phyloP scores from a whole-genome alignment of 768 basidiomycete species.

The Suillus weaverae region DNA sequence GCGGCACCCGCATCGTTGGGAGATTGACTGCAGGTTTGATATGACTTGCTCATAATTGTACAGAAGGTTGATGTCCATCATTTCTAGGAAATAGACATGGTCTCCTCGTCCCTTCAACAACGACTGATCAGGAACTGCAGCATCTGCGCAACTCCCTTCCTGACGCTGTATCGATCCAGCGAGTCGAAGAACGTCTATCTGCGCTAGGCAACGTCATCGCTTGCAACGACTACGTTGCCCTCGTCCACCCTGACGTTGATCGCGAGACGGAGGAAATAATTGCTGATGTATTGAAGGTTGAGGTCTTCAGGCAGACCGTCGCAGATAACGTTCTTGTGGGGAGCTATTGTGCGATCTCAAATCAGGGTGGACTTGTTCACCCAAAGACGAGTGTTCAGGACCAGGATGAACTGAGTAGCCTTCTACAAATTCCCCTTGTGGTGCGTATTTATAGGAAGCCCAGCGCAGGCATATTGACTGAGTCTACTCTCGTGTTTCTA shows the following conservation, averaged over 20 bases:
- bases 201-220: slow-evolving; percentile 98
- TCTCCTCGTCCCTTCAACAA: slow-evolving; percentile 91
- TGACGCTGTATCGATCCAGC: slow-evolving; percentile 89
- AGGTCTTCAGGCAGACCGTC: slow-evolving; percentile 97
- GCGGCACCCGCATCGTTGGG: slow-evolving; percentile 91
- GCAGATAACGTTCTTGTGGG: slow-evolving; percentile 97
- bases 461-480: slow-evolving; percentile 5
- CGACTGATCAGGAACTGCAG: slow-evolving; percentile 97
- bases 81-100: slow-evolving; percentile 89
- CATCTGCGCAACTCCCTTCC: slow-evolving; percentile 96
- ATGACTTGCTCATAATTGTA: background rate
- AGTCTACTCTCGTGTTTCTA: slow-evolving; percentile 30
- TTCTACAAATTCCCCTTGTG: slow-evolving; percentile 93
- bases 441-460: slow-evolving; percentile 47
- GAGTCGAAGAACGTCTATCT: slow-evolving; percentile 95
- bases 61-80: background rate
- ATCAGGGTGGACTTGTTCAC: slow-evolving; percentile 97
- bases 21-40: slow-evolving; percentile 81
- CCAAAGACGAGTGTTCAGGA: slow-evolving; percentile 97
- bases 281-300: slow-evolving; percentile 97
- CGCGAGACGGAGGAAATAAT: slow-evolving; percentile 99
- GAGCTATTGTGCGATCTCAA: slow-evolving; percentile 91
- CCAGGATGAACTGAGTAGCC: slow-evolving; percentile 92
- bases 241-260: slow-evolving; percentile 97
- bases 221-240: slow-evolving; percentile 97